phyloP scores from a whole-genome alignment of 179 eudicot genomes.

The Vitellaria paradoxa region DNA sequence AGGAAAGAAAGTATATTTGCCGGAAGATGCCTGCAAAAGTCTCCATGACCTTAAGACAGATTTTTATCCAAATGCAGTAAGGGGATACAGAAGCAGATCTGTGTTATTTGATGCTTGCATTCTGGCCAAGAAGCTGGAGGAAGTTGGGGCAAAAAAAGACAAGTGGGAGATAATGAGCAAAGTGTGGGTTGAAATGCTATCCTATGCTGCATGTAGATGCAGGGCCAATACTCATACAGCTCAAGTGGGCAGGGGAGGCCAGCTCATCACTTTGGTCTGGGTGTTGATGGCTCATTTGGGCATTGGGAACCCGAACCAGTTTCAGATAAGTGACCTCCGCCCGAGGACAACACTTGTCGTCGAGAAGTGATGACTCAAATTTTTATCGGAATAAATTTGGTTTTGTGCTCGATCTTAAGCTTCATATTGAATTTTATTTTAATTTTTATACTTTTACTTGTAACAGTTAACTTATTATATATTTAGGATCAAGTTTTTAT shows the following conservation, averaged over 20 bases:
- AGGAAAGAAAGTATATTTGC: not conserved
- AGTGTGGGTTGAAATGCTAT: slow-evolving; percentile 25
- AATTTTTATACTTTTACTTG: too few species aligned
- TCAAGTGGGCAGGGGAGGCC: slow-evolving; percentile 18
- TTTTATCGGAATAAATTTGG: too few species aligned
- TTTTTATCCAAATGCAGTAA: slow-evolving; percentile 18
- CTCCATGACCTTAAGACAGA: slow-evolving; percentile 21
- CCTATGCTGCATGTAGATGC: slow-evolving; percentile 23
- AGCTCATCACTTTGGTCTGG: slow-evolving; percentile 27
- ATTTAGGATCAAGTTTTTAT: too few species aligned
- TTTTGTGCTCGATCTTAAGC: too few species aligned
- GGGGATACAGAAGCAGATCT: slow-evolving; percentile 38
- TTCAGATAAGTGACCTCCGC: not conserved
- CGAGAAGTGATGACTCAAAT: too few species aligned
- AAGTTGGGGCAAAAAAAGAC: not conserved
- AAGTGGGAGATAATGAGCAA: slow-evolving; percentile 6
- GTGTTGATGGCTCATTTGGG: slow-evolving; percentile 29
- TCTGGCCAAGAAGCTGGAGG: slow-evolving; percentile 12
- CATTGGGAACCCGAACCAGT: slow-evolving; percentile 16
- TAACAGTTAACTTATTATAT: too few species aligned
- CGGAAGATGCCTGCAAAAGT: slow-evolving; percentile 15
- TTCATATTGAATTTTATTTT: too few species aligned
- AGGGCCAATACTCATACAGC: slow-evolving; percentile 16
- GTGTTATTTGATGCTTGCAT: slow-evolving; percentile 35
- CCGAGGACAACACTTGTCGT: too few species aligned